phyloP scores from a whole-genome alignment of 1,284 basidiomycete species.

The Microbotryum lychnidis-dioicae region DNA sequence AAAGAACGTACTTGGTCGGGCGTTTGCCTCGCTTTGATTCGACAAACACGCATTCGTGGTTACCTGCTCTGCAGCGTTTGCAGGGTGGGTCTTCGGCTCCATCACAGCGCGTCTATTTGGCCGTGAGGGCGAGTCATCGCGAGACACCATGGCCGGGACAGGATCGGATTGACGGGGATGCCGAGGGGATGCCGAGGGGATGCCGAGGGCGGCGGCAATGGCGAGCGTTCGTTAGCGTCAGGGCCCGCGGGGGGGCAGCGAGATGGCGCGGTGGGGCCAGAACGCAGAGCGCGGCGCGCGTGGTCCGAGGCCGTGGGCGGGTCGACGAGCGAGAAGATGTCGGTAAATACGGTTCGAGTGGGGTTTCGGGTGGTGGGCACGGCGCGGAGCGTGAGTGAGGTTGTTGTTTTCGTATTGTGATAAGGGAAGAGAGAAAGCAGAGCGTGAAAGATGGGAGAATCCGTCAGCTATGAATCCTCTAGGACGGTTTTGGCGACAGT shows the following conservation, averaged over 20 bases:
- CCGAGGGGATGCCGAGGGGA: too few species aligned
- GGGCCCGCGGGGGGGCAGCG: not conserved
- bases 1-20: conserved; percentile 4
- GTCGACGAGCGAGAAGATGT: too few species aligned
- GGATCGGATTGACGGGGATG: not conserved
- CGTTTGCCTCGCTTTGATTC: conserved; percentile 25
- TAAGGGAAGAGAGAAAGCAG: too few species aligned
- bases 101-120: conserved; percentile 18
- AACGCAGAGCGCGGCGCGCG: not conserved
- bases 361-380: too few species aligned
- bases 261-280: not conserved
- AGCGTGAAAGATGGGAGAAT: too few species aligned
- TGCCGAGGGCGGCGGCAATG: not conserved
- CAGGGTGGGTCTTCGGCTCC: conserved; percentile 23
- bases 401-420: too few species aligned
- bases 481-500: too few species aligned
- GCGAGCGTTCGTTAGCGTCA: not conserved
- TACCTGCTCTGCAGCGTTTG: conserved; percentile 17
- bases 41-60: conserved; percentile 25
- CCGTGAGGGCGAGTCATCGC: too few species aligned
- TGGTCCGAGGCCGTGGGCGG: not conserved
- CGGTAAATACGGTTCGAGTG: too few species aligned
- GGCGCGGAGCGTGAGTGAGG: too few species aligned
- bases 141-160: too few species aligned
- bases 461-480: too few species aligned